Evolutionary conservation across 108 stramenopile genomes (phyloP), one percentile per base, ranked within the genome.

Genomic region (Skeletonema marinoi): DNA sequence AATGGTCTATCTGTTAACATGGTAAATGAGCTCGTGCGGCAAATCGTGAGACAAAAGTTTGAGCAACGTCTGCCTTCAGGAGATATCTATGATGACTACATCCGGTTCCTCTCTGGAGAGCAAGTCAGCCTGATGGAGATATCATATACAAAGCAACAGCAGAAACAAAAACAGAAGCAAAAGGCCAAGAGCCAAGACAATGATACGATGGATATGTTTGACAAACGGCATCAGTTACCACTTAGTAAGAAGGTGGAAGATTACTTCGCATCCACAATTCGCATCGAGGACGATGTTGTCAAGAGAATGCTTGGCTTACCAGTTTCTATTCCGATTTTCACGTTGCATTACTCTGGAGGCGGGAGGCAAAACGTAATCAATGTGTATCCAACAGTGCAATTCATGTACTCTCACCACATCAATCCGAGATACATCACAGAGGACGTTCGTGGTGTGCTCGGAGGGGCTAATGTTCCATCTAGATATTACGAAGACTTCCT

Each of bases 111-210:
- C 16, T 83, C 86, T 50, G 86, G 86, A 1, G 86, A 84, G 38
- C 83, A 87, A 62, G 65, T 77, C 44, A 83, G 83, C 66, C 46
- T 84, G 46, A 84, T 80, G 86, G 86, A 87, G 70, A 83, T 87
- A 17, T 81, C 79, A 8, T 87, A 87, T 64, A 87, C 86, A 29
- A 87, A 87, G 73, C 86, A 87, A 71, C 86, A 87, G 58, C 86
- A 87, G 38, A 87, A 87, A 32, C 86, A 87, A 42, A 87, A 87
- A 73, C 86, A 87, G 60, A 87, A 87, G 58, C 86, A 87, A 67
- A 80, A 83, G 69, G 60, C 75, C 56, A 83, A 83, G 77, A 83
- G 78, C 39, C 83, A 84, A 60, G 86, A 87, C 70, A 83, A 75
- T 48, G 86, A 87, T 50, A 83, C 83, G 25, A 87, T 87, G 82